Conservation (phyloP, 1,139 yeast species). For the Scheffersomyces segobiensis region DNA sequence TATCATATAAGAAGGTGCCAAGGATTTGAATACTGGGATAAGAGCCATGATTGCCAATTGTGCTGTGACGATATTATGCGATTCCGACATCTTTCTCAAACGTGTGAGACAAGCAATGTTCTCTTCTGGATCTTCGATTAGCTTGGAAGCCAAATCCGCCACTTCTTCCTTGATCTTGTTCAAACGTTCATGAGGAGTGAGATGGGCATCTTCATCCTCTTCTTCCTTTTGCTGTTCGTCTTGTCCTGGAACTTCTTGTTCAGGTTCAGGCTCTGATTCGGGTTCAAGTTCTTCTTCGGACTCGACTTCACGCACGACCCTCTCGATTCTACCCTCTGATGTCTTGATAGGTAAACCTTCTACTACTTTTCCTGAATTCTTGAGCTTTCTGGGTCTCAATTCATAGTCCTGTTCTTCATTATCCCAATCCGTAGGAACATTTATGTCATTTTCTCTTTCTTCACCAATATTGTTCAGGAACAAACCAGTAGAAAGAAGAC, state of each 20-base stretch:
- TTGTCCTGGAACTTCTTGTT: slow-evolving; percentile 17
- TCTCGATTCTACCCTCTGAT: slow-evolving; percentile 66
- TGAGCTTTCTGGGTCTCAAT: slow-evolving; percentile 50
- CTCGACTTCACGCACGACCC: slow-evolving; percentile 49
- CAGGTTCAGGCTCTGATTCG: slow-evolving; percentile 13
- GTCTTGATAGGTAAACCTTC: slow-evolving; percentile 84
- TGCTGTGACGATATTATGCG: slow-evolving; percentile 66
- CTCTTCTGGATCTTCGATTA: slow-evolving; percentile 91
- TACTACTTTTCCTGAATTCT: slow-evolving; percentile 43
- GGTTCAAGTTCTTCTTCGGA: slow-evolving; percentile 23
- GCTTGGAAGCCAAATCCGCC: slow-evolving; percentile 74
- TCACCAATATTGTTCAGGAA: slow-evolving; percentile 26
- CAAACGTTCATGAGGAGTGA: slow-evolving; percentile 60
- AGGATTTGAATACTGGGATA: slow-evolving; percentile 79
- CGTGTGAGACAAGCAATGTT: slow-evolving; percentile 66
- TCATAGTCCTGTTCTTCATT: slow-evolving; percentile 73
- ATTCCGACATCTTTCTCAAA: slow-evolving; percentile 68
- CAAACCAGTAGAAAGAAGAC: slow-evolving; percentile 45
- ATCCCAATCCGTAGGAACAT: slow-evolving; percentile 41
- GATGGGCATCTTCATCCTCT: slow-evolving; percentile 46
- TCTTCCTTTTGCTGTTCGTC: slow-evolving; percentile 31
- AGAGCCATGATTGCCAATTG: slow-evolving; percentile 77
- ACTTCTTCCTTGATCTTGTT: slow-evolving; percentile 74
- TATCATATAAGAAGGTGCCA: slow-evolving; percentile 87
- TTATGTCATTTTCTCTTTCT: slow-evolving; percentile 9